Evolutionary conservation across 2,329 filamentous ascomycete species (phyloP).

Genomic region (Botryotinia convoluta): DNA sequence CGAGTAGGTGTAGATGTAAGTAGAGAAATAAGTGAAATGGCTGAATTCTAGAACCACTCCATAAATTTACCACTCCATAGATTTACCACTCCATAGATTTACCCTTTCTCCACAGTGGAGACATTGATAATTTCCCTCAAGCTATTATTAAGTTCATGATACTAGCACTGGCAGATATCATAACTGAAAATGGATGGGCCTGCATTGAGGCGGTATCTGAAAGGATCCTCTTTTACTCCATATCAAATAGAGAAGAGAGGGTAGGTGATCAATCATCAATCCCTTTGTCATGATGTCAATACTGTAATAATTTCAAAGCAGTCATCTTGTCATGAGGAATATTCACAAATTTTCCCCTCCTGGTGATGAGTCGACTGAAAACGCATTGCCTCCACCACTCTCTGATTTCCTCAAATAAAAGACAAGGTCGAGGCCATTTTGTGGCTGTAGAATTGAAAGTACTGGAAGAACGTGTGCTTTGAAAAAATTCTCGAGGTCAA

Average conservation of each 20-base stretch:
- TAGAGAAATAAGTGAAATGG: background rate
- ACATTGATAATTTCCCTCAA: background rate
- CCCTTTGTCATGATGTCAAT: slow-evolving; percentile 2
- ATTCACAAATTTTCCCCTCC: background rate
- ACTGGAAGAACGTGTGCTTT: slow-evolving; percentile 7
- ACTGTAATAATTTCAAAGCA: background rate
- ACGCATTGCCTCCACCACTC: background rate
- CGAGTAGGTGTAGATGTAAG: background rate
- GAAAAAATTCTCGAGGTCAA: slow-evolving; percentile 9
- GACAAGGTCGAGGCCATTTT: background rate
- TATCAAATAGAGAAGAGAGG: background rate
- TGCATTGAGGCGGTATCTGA: slow-evolving; percentile 3
- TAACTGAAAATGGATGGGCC: background rate
- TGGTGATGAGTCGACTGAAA: background rate
- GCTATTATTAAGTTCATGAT: background rate
- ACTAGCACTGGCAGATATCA: background rate
- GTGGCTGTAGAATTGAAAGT: background rate
- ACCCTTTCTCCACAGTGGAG: slow-evolving; percentile 12
- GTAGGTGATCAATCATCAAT: background rate
- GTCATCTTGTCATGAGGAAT: background rate
- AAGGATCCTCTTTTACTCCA: slow-evolving; percentile 7
- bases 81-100: background rate
- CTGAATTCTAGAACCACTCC: slow-evolving; percentile 13
- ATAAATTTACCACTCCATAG: background rate
- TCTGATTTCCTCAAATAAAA: background rate